These are phyloP conservation scores for Heliamphora exappendiculata DNA, from an alignment of 148 eudicot species.

Conservation along the genomic window DNA sequence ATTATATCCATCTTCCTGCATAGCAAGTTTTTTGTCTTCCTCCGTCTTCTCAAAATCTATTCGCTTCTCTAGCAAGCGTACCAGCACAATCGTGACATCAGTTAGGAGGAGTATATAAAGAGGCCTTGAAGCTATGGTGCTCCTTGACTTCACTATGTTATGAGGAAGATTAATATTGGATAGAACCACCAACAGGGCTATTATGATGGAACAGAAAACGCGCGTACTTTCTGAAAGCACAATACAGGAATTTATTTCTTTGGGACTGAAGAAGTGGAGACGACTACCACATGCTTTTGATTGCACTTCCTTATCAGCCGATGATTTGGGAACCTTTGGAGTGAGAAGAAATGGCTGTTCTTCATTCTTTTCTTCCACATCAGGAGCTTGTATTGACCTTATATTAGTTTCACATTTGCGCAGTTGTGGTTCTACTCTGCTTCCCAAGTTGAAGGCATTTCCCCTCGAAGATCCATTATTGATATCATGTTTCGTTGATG, in stretches of 20 bases:
- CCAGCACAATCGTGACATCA: constrained; percentile 34
- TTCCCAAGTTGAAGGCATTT: constrained; percentile 1
- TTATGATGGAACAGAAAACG: constrained; percentile 25
- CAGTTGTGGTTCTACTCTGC: constrained; percentile 3
- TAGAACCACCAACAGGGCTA: constrained; percentile 29
- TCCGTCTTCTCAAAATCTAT: constrained; percentile 11
- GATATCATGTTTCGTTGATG: neutral
- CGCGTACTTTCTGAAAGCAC: constrained; percentile 28
- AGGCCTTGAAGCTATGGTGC: constrained; percentile 26
- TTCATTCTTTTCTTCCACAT: neutral
- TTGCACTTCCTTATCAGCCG: neutral
- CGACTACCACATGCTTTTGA: neutral
- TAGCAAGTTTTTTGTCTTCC: constrained; percentile 9
- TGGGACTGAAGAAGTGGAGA: constrained; percentile 14
- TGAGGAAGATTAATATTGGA: constrained; percentile 21
- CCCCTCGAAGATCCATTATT: neutral
- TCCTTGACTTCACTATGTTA: constrained; percentile 20
- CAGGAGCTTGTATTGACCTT: neutral
- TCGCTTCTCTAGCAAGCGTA: constrained; percentile 29
- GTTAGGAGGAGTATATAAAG: constrained; percentile 28
- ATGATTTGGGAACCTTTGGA: constrained; percentile 12
- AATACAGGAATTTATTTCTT: constrained; percentile 31
- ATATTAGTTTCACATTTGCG: constrained; percentile 11
- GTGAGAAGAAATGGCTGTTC: neutral
- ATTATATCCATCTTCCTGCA: constrained; percentile 17